Evolutionary conservation across 257 asterid genomes (phyloP).

Genomic region (Solanum chmielewskii): DNA sequence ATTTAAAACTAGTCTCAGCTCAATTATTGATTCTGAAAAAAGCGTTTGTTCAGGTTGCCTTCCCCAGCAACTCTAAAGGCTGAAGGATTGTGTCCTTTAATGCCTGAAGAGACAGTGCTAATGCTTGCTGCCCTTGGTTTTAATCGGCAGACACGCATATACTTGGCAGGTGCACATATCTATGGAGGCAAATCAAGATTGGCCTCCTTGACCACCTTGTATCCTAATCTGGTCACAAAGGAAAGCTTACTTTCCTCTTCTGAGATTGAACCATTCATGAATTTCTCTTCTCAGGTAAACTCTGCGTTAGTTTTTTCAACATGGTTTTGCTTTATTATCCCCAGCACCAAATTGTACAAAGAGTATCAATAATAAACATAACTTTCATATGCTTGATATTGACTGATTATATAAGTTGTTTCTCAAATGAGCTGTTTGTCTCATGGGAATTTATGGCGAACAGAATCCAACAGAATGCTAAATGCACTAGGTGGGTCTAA

Average conservation of each 20-base stretch:
- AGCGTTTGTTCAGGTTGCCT: conserved; percentile 47
- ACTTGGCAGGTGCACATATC: conserved; percentile 90
- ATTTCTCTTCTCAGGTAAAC: conserved; percentile 88
- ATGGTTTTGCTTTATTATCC: neutral
- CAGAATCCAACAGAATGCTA: neutral
- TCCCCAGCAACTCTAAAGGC: conserved; percentile 48
- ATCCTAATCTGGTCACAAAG: conserved; percentile 84
- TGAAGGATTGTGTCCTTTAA: conserved; percentile 94
- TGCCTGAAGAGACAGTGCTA: conserved; percentile 98
- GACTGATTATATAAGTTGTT: neutral
- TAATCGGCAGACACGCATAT: conserved; percentile 69
- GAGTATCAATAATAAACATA: neutral
- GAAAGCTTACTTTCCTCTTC: conserved; percentile 74
- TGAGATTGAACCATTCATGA: conserved; percentile 69
- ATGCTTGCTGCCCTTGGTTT: conserved; percentile 97
- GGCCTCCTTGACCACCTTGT: conserved; percentile 76
- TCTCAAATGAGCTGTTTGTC: neutral
- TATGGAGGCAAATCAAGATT: conserved; percentile 86
- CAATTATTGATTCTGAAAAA: neutral
- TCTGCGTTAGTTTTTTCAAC: neutral
- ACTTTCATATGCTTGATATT: neutral
- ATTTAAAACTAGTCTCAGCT: neutral
- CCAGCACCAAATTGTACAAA: neutral
- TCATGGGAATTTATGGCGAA: neutral
- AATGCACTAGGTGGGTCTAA: neutral